These are phyloP conservation scores for Xerocomus brunneocitrinus DNA, from an alignment of 768 basidiomycete genomes.

Conservation along the genomic window DNA sequence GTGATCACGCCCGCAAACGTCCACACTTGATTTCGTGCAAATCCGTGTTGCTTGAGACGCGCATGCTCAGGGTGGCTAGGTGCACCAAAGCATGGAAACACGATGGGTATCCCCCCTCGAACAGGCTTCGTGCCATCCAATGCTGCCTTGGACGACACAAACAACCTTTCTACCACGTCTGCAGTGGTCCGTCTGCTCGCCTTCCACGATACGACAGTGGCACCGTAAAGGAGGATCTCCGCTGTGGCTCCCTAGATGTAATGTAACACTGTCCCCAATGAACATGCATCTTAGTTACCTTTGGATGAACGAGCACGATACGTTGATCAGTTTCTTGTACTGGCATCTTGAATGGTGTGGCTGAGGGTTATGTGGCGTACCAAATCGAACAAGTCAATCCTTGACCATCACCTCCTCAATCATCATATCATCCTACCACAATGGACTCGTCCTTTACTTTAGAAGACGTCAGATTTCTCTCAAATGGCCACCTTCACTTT, in stretches of 20 bases:
- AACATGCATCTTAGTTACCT: conserved; percentile 35
- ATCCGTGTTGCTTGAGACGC: conserved; percentile 83
- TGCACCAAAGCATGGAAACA: conserved; percentile 88
- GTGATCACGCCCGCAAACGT: conserved; percentile 54
- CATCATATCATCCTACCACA: conserved; percentile 17
- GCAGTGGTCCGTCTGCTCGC: conserved; percentile 35
- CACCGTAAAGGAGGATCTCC: conserved; percentile 74
- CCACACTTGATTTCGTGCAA: conserved; percentile 81
- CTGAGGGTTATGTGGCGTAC: conserved; percentile 15
- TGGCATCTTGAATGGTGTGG: conserved; percentile 43
- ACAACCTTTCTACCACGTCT: conserved; percentile 61
- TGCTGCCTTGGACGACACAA: conserved; percentile 73
- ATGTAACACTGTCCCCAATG: not conserved
- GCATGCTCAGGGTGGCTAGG: conserved; percentile 70
- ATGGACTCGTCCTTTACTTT: conserved; percentile 65
- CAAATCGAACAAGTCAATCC: conserved; percentile 9
- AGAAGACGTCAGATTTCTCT: conserved; percentile 57
- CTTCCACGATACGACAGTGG: conserved; percentile 87
- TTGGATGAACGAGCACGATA: conserved; percentile 57
- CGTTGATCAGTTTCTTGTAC: conserved; percentile 41
- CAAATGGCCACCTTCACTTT: conserved; percentile 4
- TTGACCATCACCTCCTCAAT: not conserved
- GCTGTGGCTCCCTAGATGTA: conserved; percentile 54
- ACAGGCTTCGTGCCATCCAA: conserved; percentile 80
- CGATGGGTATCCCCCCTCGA: conserved; percentile 52